Evolutionary conservation across 1,284 basidiomycete genomes (phyloP).

Genomic region (Taiwanofungus camphoratus): DNA sequence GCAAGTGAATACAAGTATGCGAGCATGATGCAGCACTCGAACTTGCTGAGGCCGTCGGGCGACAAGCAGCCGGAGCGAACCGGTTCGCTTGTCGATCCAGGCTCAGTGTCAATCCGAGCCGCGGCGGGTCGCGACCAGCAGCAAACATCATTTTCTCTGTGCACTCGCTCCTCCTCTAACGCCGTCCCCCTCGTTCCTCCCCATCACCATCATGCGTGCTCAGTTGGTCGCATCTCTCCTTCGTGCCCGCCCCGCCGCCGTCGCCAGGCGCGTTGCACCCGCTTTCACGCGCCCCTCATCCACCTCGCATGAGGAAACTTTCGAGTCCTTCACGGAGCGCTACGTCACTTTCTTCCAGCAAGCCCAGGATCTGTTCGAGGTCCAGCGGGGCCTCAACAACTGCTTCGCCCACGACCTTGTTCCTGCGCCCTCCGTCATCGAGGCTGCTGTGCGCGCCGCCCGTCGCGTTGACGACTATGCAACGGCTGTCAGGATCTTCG

Average conservation of each 20-base stretch:
- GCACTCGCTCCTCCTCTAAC: conserved; percentile 12
- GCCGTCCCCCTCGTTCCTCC: conserved; percentile 8
- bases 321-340: conserved; percentile 90
- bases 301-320: conserved; percentile 75
- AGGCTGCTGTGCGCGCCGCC: conserved; percentile 85
- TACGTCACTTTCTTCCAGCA: conserved; percentile 92
- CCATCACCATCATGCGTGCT: conserved; percentile 32
- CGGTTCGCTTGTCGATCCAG: conserved; percentile 24
- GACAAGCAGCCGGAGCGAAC: conserved; percentile 21
- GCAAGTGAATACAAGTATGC: no score
- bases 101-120: conserved; percentile 19
- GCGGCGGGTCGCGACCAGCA: conserved; percentile 20
- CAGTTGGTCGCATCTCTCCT: conserved; percentile 51
- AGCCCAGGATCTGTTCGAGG: conserved; percentile 94
- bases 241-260: conserved; percentile 42
- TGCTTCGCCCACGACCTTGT: conserved; percentile 99
- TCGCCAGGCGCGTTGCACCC: conserved; percentile 33
- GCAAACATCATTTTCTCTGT: conserved; percentile 22
- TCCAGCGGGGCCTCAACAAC: conserved; percentile 98
- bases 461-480: conserved; percentile 95
- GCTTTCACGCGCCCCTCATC: conserved; percentile 43
- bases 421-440: conserved; percentile 83
- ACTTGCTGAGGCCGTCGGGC: background rate
- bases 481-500: conserved; percentile 93
- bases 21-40: no score